These are phyloP conservation scores for Xylariaceae sp. DNA, from an alignment of 2,329 filamentous ascomycete species.

Conservation along the genomic window DNA sequence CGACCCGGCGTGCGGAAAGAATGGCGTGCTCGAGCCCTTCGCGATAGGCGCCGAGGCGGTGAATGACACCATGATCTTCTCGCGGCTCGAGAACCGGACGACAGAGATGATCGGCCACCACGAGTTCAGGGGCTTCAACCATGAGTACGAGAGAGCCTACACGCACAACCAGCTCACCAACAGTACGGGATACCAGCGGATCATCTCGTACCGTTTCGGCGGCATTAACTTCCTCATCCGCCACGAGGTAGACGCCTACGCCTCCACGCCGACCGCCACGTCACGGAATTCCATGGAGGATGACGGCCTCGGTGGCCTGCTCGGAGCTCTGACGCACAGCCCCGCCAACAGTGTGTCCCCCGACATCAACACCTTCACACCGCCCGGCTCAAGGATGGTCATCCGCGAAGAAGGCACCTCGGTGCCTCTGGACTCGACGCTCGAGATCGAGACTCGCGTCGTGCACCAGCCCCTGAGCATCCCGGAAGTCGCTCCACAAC, in stretches of 20 bases:
- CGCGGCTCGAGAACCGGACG: conserved; percentile 32
- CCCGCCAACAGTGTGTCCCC: background rate
- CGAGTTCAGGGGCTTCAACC: conserved; percentile 40
- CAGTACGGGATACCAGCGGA: conserved; percentile 42
- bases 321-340: background rate
- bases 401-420: conserved; percentile 13
- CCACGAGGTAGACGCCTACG: conserved; percentile 41
- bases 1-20: conserved; percentile 24
- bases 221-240: conserved; percentile 39
- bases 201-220: conserved; percentile 41
- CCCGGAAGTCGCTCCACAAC: background rate
- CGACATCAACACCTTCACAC: background rate
- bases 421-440: conserved; percentile 25
- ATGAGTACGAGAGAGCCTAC: conserved; percentile 42
- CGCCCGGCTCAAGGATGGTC: conserved; percentile 10
- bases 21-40: conserved; percentile 32
- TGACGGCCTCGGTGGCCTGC: background rate
- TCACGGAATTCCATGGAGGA: background rate
- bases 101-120: conserved; percentile 29
- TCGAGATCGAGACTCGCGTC: background rate
- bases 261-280: conserved; percentile 14
- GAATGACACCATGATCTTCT: conserved; percentile 36
- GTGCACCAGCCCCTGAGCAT: background rate
- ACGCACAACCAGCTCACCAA: conserved; percentile 33
- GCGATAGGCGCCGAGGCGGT: conserved; percentile 39